Percentiles rank a stretch among this genome's conserved stretches.
Evolutionary conservation across 768 basidiomycete genomes (phyloP).

Genomic region (Daedaleopsis nitida): DNA sequence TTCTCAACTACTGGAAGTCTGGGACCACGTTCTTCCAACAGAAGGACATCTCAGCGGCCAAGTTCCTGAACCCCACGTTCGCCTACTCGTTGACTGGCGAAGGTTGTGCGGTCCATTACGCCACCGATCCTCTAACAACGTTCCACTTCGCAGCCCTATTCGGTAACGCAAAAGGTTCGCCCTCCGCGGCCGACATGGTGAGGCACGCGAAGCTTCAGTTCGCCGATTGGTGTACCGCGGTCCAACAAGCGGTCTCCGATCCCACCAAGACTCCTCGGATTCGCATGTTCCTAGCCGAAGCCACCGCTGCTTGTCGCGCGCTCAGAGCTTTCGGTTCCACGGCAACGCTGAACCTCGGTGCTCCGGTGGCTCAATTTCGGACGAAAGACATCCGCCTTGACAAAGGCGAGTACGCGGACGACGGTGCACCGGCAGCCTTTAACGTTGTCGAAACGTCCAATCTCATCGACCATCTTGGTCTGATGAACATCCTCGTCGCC

Average conservation of each 20-base stretch:
- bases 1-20: slow-evolving; percentile 42
- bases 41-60: slow-evolving; percentile 25
- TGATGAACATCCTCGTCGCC: slow-evolving; percentile 45
- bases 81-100: slow-evolving; percentile 41
- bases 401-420: slow-evolving; percentile 32
- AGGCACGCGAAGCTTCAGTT: slow-evolving; percentile 38
- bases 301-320: slow-evolving; percentile 40
- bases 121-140: slow-evolving; percentile 41
- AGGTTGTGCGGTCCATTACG: slow-evolving; percentile 45
- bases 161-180: slow-evolving; percentile 10
- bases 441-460: slow-evolving; percentile 55
- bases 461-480: slow-evolving; percentile 48
- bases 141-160: slow-evolving; percentile 44
- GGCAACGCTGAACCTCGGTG: not conserved
- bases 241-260: slow-evolving; percentile 13
- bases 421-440: slow-evolving; percentile 38
- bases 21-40: slow-evolving; percentile 38
- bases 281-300: slow-evolving; percentile 46
- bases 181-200: slow-evolving; percentile 29
- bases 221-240: slow-evolving; percentile 34
- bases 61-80: slow-evolving; percentile 48
- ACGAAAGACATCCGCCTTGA: slow-evolving; percentile 34
- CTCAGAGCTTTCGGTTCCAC: slow-evolving; percentile 23
- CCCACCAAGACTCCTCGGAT: slow-evolving; percentile 25
- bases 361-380: slow-evolving; percentile 41